Conservation (phyloP, 371 early-diverging fungal genomes). For the Rhizomucor miehei region DNA sequence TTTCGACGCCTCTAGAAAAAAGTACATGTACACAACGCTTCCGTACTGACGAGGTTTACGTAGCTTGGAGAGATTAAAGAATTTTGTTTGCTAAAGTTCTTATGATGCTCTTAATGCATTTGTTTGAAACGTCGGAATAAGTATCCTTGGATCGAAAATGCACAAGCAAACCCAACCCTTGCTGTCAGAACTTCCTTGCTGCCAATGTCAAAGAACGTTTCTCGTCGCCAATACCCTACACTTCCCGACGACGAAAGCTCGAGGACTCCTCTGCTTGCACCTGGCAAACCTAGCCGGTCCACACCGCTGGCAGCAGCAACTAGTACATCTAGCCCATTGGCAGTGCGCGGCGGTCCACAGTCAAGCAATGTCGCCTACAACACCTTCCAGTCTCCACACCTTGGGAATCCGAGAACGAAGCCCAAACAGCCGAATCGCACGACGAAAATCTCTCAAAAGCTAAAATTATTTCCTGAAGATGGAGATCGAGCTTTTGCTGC, state of each 20-base stretch:
- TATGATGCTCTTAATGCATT: too few species aligned
- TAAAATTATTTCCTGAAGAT: slow-evolving; percentile 88
- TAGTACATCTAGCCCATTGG: neutral
- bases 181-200: neutral
- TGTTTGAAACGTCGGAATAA: too few species aligned
- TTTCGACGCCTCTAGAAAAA: slow-evolving; percentile 74
- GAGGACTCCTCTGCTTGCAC: neutral
- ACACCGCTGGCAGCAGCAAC: neutral
- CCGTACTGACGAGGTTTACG: slow-evolving; percentile 90
- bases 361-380: slow-evolving; percentile 5
- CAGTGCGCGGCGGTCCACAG: neutral
- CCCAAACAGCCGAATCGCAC: slow-evolving; percentile 72
- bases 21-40: slow-evolving; percentile 96
- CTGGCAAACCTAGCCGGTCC: neutral
- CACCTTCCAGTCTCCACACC: slow-evolving; percentile 12
- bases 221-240: slow-evolving; percentile 5
- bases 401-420: slow-evolving; percentile 10
- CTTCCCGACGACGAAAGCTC: neutral
- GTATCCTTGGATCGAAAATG: too few species aligned
- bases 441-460: slow-evolving; percentile 90
- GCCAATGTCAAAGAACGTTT: slow-evolving; percentile 2
- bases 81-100: too few species aligned
- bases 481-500: slow-evolving; percentile 37
- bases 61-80: slow-evolving; percentile 80
- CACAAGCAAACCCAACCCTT: too few species aligned